Evolutionary conservation across 2,329 filamentous ascomycete species (phyloP).

Genomic region (Cytospora paraplurivora): DNA sequence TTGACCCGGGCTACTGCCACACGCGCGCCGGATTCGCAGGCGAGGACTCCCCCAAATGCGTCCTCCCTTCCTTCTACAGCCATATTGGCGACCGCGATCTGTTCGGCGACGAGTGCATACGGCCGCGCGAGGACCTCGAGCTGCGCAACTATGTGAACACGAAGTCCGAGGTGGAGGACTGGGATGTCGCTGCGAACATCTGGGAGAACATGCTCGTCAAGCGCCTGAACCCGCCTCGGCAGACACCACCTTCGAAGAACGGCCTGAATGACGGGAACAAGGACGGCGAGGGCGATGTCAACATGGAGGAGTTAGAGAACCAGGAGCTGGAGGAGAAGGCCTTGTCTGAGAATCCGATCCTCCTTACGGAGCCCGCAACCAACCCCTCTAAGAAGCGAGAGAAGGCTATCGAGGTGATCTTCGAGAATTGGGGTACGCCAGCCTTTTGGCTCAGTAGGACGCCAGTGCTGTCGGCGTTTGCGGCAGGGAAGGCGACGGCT

Average conservation of each 20-base stretch:
- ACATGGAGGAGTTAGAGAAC: slow-evolving; percentile 54
- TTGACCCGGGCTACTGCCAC: slow-evolving; percentile 90
- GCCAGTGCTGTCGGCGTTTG: slow-evolving; percentile 88
- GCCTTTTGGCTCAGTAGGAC: slow-evolving; percentile 92
- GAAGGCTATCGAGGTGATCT: slow-evolving; percentile 92
- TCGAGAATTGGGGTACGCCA: slow-evolving; percentile 95
- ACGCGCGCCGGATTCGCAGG: slow-evolving; percentile 95
- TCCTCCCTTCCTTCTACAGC: slow-evolving; percentile 89
- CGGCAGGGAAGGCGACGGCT: slow-evolving; percentile 88
- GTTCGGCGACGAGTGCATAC: slow-evolving; percentile 90
- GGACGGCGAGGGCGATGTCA: slow-evolving; percentile 61
- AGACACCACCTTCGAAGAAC: slow-evolving; percentile 71
- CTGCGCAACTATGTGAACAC: slow-evolving; percentile 89
- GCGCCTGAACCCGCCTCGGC: slow-evolving; percentile 76
- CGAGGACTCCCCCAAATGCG: slow-evolving; percentile 94
- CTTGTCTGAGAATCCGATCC: slow-evolving; percentile 82
- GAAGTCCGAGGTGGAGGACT: slow-evolving; percentile 92
- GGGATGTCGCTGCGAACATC: slow-evolving; percentile 84
- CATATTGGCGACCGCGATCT: slow-evolving; percentile 59
- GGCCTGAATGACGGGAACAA: slow-evolving; percentile 73
- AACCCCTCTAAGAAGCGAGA: slow-evolving; percentile 85
- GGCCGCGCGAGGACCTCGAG: slow-evolving; percentile 74
- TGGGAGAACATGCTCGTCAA: slow-evolving; percentile 95
- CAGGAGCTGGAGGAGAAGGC: slow-evolving; percentile 70
- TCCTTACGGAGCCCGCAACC: slow-evolving; percentile 95